Evolutionary conservation across 345 rosid species (phyloP).

Genomic region (Excoecaria cochinchinensis): DNA sequence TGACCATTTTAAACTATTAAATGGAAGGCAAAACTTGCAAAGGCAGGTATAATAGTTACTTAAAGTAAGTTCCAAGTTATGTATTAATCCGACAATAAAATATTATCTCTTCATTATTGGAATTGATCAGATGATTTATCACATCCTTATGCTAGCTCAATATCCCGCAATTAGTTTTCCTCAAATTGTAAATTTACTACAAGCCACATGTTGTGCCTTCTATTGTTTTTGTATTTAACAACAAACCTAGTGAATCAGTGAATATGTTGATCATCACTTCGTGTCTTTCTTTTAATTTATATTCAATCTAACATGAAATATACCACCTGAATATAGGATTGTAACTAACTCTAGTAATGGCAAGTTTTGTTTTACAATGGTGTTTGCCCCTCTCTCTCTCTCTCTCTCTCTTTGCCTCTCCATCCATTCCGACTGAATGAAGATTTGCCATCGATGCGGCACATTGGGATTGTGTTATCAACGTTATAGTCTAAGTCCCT

Average conservation of each 20-base stretch:
- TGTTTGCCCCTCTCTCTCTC: background rate
- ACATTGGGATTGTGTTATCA: background rate
- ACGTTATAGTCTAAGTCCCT: background rate
- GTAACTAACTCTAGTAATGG: background rate
- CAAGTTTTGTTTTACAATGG: background rate
- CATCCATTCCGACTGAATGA: background rate
- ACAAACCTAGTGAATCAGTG: background rate
- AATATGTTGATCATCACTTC: background rate
- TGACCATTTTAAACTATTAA: background rate
- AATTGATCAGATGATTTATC: slow-evolving; percentile 1
- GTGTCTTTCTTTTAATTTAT: background rate
- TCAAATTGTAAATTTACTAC: background rate
- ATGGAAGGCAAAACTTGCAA: background rate
- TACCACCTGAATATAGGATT: background rate
- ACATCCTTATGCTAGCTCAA: background rate
- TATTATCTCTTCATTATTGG: background rate
- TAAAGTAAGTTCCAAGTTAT: background rate
- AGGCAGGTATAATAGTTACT: background rate
- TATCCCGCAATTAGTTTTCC: background rate
- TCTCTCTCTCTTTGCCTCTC: background rate
- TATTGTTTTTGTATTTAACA: background rate
- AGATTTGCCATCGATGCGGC: background rate
- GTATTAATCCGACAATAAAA: background rate
- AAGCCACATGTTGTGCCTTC: background rate
- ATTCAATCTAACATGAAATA: background rate